Conservation (phyloP, 345 rosid species). For the Excoecaria cochinchinensis region DNA sequence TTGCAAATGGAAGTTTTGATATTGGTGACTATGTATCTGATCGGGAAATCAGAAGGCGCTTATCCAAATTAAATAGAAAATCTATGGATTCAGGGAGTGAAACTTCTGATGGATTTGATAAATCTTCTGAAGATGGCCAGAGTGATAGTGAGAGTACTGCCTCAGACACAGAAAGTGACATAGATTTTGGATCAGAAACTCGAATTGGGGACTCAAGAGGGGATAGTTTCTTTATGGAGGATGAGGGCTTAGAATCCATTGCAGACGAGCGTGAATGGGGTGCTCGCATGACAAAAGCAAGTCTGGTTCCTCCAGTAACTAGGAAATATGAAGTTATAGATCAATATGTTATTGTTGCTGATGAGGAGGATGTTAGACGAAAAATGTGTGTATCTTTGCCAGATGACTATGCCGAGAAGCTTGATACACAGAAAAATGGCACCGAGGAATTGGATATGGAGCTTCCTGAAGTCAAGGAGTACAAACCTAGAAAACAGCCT, state of each 20-base stretch:
- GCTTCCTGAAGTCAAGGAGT: conserved; percentile 99
- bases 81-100: conserved; percentile 88
- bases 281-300: conserved; percentile 97
- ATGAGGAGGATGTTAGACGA: conserved; percentile 81
- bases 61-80: conserved; percentile 76
- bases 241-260: conserved; percentile 58
- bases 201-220: conserved; percentile 58
- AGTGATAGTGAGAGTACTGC: conserved; percentile 66
- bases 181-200: conserved; percentile 61
- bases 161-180: conserved; percentile 90
- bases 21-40: conserved; percentile 84
- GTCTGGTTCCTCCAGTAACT: conserved; percentile 99
- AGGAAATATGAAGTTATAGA: conserved; percentile 95
- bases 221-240: conserved; percentile 54
- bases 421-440: conserved; percentile 81
- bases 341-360: conserved; percentile 74
- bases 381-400: conserved; percentile 94
- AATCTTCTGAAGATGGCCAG: conserved; percentile 64
- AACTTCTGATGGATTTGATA: conserved; percentile 74
- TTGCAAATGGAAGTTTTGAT: conserved; percentile 52
- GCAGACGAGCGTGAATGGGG: conserved; percentile 99
- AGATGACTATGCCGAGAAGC: conserved; percentile 94
- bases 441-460: conserved; percentile 96
- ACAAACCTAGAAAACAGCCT: conserved; percentile 83
- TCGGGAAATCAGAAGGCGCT: conserved; percentile 80